Conservation (phyloP, 495 filamentous ascomycete species). For the Podospora pseudocomata region DNA sequence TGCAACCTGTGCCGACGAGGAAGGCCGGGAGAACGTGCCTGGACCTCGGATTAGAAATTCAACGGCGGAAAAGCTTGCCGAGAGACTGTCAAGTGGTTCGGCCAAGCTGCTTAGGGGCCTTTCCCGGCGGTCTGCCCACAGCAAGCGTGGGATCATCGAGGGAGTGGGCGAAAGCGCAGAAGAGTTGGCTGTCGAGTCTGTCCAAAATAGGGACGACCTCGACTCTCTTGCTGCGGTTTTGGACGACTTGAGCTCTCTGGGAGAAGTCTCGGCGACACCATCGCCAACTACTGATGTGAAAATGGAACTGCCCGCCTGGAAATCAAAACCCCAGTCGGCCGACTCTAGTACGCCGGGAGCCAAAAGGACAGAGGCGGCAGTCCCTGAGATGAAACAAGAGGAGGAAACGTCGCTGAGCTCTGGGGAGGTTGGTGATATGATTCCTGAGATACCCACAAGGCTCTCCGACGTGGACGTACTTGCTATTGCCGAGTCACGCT, state of each 20-base stretch:
- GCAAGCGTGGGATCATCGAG: slow-evolving; percentile 17
- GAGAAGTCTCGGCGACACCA: slow-evolving; percentile 15
- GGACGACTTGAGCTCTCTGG: slow-evolving; percentile 47
- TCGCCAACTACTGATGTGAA: neutral
- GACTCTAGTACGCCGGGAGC: neutral
- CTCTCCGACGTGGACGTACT: neutral
- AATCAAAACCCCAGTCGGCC: neutral
- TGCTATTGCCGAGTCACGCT: neutral
- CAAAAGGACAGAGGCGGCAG: neutral
- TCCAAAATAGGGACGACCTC: slow-evolving; percentile 30
- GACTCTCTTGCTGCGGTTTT: slow-evolving; percentile 53
- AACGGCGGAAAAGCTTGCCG: slow-evolving; percentile 33
- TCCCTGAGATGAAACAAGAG: neutral
- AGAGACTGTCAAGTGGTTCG: slow-evolving; percentile 48
- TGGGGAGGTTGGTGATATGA: neutral
- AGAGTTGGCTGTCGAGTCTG: slow-evolving; percentile 42
- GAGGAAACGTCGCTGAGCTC: neutral
- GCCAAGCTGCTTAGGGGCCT: slow-evolving; percentile 43
- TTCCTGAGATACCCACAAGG: neutral
- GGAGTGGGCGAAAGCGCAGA: slow-evolving; percentile 37
- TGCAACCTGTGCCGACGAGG: slow-evolving; percentile 58
- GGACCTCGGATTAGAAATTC: slow-evolving; percentile 13
- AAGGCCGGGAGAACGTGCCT: slow-evolving; percentile 31
- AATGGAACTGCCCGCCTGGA: neutral
- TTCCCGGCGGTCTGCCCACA: slow-evolving; percentile 38